phyloP scores from a whole-genome alignment of 2,329 filamentous ascomycete genomes.

The Xylariaceae sp. region DNA sequence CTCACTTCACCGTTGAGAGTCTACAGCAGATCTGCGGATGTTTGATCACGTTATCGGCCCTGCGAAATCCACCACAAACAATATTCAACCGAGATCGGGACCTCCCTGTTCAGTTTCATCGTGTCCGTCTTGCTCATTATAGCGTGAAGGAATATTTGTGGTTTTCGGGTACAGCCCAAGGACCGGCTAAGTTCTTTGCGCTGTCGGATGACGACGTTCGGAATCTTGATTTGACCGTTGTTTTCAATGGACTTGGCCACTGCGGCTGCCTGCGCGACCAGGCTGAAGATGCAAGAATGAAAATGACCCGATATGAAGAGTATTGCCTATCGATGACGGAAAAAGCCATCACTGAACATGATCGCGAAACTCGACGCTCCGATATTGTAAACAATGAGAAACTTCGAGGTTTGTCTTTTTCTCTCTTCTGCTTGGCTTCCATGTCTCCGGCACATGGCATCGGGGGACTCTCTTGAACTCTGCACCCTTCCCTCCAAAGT shows the following conservation, averaged over 20 bases:
- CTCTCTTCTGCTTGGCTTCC: too few species aligned
- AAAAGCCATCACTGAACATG: background rate
- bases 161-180: conserved; percentile 8
- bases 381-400: conserved; percentile 9
- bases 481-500: background rate
- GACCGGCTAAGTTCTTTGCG: conserved; percentile 20
- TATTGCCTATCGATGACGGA: conserved; percentile 17
- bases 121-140: conserved; percentile 23
- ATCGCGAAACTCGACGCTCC: background rate
- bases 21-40: conserved; percentile 22
- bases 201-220: conserved; percentile 12
- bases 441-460: too few species aligned
- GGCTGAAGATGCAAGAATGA: background rate
- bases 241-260: conserved; percentile 16
- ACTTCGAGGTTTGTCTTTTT: conserved; percentile 1
- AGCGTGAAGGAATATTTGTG: conserved; percentile 28
- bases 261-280: conserved; percentile 1
- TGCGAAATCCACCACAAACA: conserved; percentile 5
- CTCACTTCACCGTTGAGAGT: conserved; percentile 11
- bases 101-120: conserved; percentile 5
- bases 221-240: conserved; percentile 14
- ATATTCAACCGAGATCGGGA: conserved; percentile 14
- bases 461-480: too few species aligned
- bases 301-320: conserved; percentile 16
- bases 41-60: conserved; percentile 18